These are phyloP conservation scores for Tulasnella calospora DNA, from an alignment of 768 basidiomycete species.

Conservation along the genomic window DNA sequence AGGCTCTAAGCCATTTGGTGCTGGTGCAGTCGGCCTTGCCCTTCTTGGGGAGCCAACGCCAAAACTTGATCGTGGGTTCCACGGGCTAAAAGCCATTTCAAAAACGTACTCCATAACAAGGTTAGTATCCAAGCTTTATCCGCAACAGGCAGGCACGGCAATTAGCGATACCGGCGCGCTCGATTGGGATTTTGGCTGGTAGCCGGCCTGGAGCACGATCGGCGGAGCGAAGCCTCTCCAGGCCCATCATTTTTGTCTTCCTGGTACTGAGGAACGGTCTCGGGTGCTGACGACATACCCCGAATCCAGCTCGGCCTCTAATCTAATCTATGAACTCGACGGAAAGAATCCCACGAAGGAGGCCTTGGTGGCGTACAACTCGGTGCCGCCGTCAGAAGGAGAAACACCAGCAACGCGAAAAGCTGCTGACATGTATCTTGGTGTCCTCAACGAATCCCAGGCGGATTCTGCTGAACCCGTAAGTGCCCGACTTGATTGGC, in stretches of 20 bases:
- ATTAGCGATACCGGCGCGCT: neutral
- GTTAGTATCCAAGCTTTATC: neutral
- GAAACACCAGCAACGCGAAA: neutral
- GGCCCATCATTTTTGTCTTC: neutral
- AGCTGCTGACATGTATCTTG: constrained; percentile 19
- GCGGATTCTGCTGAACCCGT: neutral
- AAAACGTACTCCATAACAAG: constrained; percentile 19
- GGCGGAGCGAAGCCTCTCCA: neutral
- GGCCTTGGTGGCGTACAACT: neutral
- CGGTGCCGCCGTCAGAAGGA: neutral
- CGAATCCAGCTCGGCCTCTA: constrained; percentile 15
- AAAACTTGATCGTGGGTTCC: constrained; percentile 7
- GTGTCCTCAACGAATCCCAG: constrained; percentile 5
- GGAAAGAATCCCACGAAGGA: constrained; percentile 18
- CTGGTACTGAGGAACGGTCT: neutral
- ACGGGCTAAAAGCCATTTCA: constrained; percentile 25
- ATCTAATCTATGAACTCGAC: constrained; percentile 26
- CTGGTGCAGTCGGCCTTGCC: constrained; percentile 27
- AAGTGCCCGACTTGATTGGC: neutral
- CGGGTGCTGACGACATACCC: neutral
- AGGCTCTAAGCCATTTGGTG: constrained; percentile 2
- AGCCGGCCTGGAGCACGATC: neutral
- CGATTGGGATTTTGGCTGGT: neutral
- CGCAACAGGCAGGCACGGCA: neutral
- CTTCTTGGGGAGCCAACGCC: neutral